Base-by-base conservation (phyloP, 169 alveolate species). In the Plasmodium malariae region DNA sequence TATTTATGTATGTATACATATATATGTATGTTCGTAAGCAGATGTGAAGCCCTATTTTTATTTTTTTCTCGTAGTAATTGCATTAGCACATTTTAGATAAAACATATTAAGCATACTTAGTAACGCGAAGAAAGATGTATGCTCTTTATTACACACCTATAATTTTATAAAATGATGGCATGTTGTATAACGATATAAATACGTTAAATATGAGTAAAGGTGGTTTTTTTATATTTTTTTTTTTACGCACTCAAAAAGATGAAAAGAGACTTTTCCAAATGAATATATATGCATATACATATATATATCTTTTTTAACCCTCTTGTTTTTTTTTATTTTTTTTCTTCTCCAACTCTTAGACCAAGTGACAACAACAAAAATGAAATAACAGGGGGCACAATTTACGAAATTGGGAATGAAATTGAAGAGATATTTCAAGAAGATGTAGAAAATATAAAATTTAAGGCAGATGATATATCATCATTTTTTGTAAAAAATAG, bases 361-460 rank as follows among this genome's bases (percentile, higher is more conserved):
- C 67, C 1, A 63, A 67, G 24, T 26, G 78, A 80, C 51, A 59
- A 34, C 32, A 40, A 49, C 40, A 28, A 28, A 34, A 67, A 37
- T 45, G 43, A 80, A 80, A 19, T 12, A 11, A 40, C 11, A 43
- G 45, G 21, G 34, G 36, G 24, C 26, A 30, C 57, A 19, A 49
- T 67, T n/a, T 80, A 65, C 67, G 72, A 80, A 80, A 36, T 80
- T 28, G 83, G 83, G 26, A 80, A 34, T 26, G 71, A 80, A 32
- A 80, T 63, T 32, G 90, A 80, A 51, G 72, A 80, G 43, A 68
- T 17, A 17, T 80, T 80, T 49, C 85, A 67, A 19, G 90, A 80
- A 80, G 83, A 80, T 65, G 90, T 80, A 28, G 90, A 80, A 71
- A 80, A 63, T 45, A 54, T 80, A 68, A 80, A 51, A 80, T 67